Percentiles rank a stretch among this genome's conserved stretches.
Conservation (phyloP, 1,284 basidiomycete species). For the Pseudozyma hubeiensis region DNA sequence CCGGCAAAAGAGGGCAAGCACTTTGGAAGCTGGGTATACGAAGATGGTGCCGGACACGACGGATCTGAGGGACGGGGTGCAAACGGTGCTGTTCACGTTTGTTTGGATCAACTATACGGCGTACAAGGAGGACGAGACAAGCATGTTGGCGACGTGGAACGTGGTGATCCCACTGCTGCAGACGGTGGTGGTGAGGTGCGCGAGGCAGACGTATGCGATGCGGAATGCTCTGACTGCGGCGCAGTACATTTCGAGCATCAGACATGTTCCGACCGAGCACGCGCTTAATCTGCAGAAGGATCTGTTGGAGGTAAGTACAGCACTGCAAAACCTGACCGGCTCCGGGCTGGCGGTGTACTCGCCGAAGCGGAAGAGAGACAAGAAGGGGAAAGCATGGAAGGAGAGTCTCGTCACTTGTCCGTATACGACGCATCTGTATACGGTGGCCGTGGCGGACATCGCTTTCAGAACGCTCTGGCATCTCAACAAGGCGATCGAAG, state of each 20-base stretch:
- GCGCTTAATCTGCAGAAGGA: conserved; percentile 8
- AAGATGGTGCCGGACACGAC: conserved; percentile 15
- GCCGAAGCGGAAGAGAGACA: conserved; percentile 1
- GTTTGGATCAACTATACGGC: conserved; percentile 37
- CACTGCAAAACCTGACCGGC: conserved; percentile 22
- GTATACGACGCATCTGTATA: conserved; percentile 9
- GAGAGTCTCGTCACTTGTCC: conserved; percentile 20
- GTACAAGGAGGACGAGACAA: not conserved
- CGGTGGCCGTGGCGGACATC: conserved; percentile 3
- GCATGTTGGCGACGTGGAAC: conserved; percentile 10
- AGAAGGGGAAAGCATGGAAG: conserved; percentile 8
- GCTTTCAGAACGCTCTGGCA: conserved; percentile 5
- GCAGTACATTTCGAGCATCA: not conserved
- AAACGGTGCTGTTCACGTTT: conserved; percentile 31
- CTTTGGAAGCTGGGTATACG: not conserved
- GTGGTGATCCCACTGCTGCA: conserved; percentile 24
- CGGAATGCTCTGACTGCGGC: not conserved
- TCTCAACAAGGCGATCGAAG: not conserved
- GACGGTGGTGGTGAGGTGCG: conserved; percentile 23
- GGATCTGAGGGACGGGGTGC: conserved; percentile 30
- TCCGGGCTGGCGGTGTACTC: conserved; percentile 15
- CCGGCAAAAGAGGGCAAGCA: not conserved
- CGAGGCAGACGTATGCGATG: conserved; percentile 3
- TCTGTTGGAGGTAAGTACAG: conserved; percentile 12
- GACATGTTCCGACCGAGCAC: not conserved